phyloP scores from a whole-genome alignment of 305 asterid species.

The Stenogyne calaminthoides region DNA sequence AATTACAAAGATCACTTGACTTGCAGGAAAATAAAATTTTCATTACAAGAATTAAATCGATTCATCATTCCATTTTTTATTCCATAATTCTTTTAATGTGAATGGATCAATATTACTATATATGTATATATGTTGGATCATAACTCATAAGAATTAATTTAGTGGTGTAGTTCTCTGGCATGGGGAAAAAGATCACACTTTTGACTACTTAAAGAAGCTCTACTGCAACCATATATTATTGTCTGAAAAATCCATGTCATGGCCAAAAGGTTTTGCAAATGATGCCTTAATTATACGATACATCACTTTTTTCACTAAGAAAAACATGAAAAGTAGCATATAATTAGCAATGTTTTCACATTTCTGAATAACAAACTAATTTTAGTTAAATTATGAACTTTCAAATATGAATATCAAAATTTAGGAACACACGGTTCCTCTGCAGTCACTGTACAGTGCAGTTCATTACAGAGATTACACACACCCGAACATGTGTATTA shows the following conservation, averaged over 20 bases:
- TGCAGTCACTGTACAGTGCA: too few relatives aligned
- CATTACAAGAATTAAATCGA: too few relatives aligned
- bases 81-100: too few relatives aligned
- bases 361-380: neutral
- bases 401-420: too few relatives aligned
- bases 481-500: too few relatives aligned
- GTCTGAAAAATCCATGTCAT: conserved; percentile 5
- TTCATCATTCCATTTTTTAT: too few relatives aligned
- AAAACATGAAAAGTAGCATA: neutral
- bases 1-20: neutral
- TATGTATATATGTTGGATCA: too few relatives aligned
- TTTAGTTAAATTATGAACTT: neutral
- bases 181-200: conserved; percentile 8
- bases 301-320: neutral
- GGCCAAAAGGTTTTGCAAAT: conserved; percentile 23
- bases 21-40: too few relatives aligned
- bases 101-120: too few relatives aligned
- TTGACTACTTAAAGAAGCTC: conserved; percentile 34
- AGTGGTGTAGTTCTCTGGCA: conserved; percentile 10
- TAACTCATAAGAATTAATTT: neutral
- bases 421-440: too few relatives aligned
- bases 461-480: too few relatives aligned
- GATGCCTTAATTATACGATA: neutral
- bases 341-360: neutral
- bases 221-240: conserved; percentile 9